Percentiles rank a stretch among this genome's conserved stretches.
phyloP scores from a whole-genome alignment of 2,329 filamentous ascomycete genomes.

The Diaporthe ilicicola region DNA sequence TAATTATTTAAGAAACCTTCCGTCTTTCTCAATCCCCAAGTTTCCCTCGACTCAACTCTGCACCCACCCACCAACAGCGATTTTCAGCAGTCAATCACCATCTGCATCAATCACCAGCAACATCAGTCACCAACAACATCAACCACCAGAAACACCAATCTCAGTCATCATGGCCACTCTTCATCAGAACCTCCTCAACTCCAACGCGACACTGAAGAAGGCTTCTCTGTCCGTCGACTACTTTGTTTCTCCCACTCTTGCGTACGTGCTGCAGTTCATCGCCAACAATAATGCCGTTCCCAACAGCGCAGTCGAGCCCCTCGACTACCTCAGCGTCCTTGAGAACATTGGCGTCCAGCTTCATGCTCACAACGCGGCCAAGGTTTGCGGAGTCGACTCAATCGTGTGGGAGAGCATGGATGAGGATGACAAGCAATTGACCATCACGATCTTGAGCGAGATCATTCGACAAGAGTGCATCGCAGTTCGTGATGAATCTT shows the following conservation, averaged over 20 bases:
- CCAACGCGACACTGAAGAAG: neutral
- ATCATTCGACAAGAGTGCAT: neutral
- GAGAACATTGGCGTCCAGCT: constrained; percentile 20
- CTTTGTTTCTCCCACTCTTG: neutral
- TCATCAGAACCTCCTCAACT: neutral
- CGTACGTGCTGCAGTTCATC: neutral
- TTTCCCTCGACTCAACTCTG: neutral
- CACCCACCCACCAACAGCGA: neutral
- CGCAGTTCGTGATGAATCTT: neutral
- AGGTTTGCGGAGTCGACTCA: neutral
- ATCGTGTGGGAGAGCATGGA: neutral
- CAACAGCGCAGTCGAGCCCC: neutral
- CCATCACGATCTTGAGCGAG: neutral
- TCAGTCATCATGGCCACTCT: neutral
- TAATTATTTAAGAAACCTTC: neutral
- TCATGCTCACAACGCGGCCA: constrained; percentile 1
- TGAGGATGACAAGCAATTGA: neutral
- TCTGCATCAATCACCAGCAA: neutral
- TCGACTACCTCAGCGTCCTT: neutral
- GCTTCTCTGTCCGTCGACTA: neutral
- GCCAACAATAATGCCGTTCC: neutral
- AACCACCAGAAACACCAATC: neutral
- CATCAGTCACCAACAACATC: neutral
- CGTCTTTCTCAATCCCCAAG: neutral
- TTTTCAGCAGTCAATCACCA: neutral